These are phyloP conservation scores for Rubia yunnanensis DNA, from an alignment of 257 asterid genomes.

Conservation along the genomic window DNA sequence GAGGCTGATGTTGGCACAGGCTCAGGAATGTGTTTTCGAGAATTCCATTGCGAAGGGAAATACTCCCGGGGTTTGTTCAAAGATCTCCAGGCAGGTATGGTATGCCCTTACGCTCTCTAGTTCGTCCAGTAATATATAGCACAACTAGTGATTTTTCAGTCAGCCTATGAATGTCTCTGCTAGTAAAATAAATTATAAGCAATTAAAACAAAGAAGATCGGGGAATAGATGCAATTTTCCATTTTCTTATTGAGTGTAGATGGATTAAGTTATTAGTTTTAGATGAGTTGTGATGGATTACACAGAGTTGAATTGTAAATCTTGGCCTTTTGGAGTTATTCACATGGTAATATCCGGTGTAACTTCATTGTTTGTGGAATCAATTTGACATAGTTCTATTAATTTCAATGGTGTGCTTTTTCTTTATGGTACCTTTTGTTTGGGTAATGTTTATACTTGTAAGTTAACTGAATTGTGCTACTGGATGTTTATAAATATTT, in stretches of 20 bases:
- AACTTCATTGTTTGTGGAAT: neutral
- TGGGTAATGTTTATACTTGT: neutral
- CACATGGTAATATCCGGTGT: neutral
- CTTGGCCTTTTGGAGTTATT: neutral
- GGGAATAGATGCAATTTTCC: neutral
- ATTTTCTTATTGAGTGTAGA: neutral
- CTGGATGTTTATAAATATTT: neutral
- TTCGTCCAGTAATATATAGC: neutral
- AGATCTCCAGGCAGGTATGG: constrained; percentile 88
- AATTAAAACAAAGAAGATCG: neutral
- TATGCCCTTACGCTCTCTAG: neutral
- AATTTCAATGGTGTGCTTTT: neutral
- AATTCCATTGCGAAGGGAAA: constrained; percentile 90
- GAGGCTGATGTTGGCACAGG: constrained; percentile 95
- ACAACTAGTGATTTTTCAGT: neutral
- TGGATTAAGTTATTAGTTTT: neutral
- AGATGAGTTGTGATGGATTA: neutral
- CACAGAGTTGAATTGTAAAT: neutral
- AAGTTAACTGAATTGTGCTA: neutral
- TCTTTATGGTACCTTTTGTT: neutral
- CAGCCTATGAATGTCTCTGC: neutral
- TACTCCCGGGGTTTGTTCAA: constrained; percentile 87
- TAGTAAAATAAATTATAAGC: neutral
- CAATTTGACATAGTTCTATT: neutral
- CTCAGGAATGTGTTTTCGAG: constrained; percentile 96